Evolutionary conservation across 352 stramenopile genomes (phyloP), one percentile per base, ranked within the genome.

Genomic region (Pythium rhizo-oryzae): DNA sequence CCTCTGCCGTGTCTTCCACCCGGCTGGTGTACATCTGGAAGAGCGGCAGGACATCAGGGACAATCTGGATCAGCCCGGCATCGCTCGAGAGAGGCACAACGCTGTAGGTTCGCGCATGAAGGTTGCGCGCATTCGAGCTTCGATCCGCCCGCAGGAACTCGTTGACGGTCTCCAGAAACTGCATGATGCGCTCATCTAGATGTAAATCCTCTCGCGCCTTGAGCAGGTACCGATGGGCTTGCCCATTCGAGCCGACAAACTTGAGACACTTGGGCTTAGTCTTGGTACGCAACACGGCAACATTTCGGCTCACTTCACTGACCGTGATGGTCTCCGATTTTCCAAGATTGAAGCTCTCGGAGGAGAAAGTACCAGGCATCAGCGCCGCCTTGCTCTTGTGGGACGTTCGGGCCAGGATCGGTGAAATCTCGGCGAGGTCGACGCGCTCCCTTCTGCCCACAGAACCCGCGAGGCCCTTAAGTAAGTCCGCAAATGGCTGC

Each of bases 121-220:
- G 67, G 59, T 87, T 74, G 39, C 87, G 76, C 56, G 62, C 59
- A 37, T 54, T 69, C 25, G 84, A 74, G n/a, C 62, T 55, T 0
- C 70, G 69, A 73, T 94, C 78, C 28, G 78, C 75, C 33, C 62
- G 59, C 47, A 97, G 62, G 25, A 96, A 86, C 18, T 77, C 76
- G 64, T 97, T 97, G 21, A 85, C 80, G 30, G 84, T 82, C 30
- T 65, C 67, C 41, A 97, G 68, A 46, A 96, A 90, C 75, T 97
- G 91, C 91, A 97, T 97, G 54, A 97, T 84, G 7, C 91, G 82
- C 65, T 97, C 89, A 64, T 97, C 91, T 23, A 97, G 76, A 21
- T 87, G 87, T 28, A 97, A 71, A 65, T 97, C 91, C 72, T 97
- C 91, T 19, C 85, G 75, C 4, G 90, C 87, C 56, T 97, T 97